Base-by-base conservation (phyloP, 1,139 yeast genomes). In the Suhomyces choctaworum region DNA sequence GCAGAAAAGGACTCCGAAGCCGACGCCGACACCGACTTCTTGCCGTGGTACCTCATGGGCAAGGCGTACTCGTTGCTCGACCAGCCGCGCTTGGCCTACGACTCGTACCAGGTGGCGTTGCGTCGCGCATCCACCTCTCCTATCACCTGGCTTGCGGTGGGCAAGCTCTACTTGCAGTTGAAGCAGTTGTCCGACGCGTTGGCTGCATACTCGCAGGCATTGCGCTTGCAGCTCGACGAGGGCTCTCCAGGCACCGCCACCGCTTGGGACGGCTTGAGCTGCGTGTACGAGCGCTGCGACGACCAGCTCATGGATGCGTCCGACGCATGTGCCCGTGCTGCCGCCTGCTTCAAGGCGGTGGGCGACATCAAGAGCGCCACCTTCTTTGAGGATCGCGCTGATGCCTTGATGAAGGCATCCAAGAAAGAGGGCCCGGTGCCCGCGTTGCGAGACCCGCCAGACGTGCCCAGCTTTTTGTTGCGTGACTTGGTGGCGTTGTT, bases 131-230 rank as follows among this genome's bases (percentile, higher is more conserved):
- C 80, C 13, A 62, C 65, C 22, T 69, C 74, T 10, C 78, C 85
- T 12, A 62, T 78, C 34, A 75, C 82, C 7, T 80, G 87, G 88
- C 56, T 81, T 25, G 79, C 82, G 0, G 79, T 80, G 16, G 88
- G 86, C 1, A 70, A 76, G 17, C 59, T 81, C 32, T 80, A 80
- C 50, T 56, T 80, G 39, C 73, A 72, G 43, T 61, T 79, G 47
- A 74, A 75, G 34, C 87, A 80, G 54, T 56, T 80, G 17, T 75
- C 80, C 4, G 87, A 80, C 49, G 80, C 87, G 0, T 59, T 80
- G 33, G 80, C 82, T 5, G 86, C 86, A 2, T 81, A 78, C 51
- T 74, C 82, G 1, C 84, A 80, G 52, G 85, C 84, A 2, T 66
- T 78, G 23, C 60, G 79, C 30, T 54, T 77, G 16, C 75, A 73